phyloP scores from a whole-genome alignment of 495 filamentous ascomycete species.

The Neurospora sp. region DNA sequence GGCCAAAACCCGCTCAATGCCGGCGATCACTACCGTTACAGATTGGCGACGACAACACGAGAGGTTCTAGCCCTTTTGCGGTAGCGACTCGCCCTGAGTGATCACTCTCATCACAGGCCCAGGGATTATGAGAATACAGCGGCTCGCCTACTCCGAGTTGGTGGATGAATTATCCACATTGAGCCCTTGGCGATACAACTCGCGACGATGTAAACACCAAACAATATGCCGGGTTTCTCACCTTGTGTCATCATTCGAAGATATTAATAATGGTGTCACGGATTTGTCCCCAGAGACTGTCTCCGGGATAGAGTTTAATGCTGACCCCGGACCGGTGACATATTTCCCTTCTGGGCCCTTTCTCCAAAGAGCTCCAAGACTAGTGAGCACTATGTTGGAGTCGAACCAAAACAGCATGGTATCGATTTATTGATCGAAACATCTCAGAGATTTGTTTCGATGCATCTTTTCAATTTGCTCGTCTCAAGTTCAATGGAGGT shows the following conservation, averaged over 20 bases:
- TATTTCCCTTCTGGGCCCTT: background rate
- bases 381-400: background rate
- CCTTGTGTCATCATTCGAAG: background rate
- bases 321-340: background rate
- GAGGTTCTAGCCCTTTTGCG: background rate
- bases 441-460: background rate
- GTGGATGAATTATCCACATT: background rate
- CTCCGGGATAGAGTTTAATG: background rate
- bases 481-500: background rate
- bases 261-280: background rate
- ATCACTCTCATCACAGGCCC: background rate
- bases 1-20: background rate
- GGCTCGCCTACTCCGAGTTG: background rate
- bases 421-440: background rate
- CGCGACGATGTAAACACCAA: background rate
- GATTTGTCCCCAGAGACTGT: background rate
- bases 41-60: background rate
- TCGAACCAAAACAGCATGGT: background rate
- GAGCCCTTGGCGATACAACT: background rate
- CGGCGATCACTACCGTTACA: background rate
- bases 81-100: background rate
- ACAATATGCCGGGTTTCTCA: background rate
- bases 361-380: background rate
- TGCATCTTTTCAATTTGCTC: background rate
- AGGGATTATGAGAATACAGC: background rate